phyloP scores from a whole-genome alignment of 306 rosid species.

The Oxytropis ochrocephala region DNA sequence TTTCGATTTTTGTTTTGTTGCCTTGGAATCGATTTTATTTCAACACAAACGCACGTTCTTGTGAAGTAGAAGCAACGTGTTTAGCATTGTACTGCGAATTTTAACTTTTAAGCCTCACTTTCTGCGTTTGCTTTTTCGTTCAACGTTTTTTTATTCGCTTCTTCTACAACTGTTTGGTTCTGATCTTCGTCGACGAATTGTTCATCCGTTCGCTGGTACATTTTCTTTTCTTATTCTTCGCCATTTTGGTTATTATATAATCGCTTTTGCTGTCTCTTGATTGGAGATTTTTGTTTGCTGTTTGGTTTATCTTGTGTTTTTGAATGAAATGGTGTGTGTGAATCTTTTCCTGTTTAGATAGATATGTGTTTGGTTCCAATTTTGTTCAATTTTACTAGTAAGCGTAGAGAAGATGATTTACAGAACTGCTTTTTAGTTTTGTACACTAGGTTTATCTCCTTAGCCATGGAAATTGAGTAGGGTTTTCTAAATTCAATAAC shows the following conservation, averaged over 20 bases:
- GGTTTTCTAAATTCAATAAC: conserved; percentile 1
- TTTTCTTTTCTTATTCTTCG: not conserved
- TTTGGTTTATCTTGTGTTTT: not conserved
- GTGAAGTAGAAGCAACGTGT: conserved; percentile 48
- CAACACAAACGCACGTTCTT: not conserved
- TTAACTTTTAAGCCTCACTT: conserved; percentile 25
- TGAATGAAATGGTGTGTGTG: not conserved
- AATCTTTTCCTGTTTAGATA: not conserved
- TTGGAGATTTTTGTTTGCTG: not conserved
- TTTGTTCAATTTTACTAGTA: conserved; percentile 6
- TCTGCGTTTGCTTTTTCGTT: conserved; percentile 6
- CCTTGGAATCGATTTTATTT: conserved; percentile 19
- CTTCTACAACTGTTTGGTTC: conserved; percentile 1
- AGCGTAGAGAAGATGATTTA: conserved; percentile 7
- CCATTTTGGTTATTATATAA: not conserved
- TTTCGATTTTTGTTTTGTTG: conserved; percentile 19
- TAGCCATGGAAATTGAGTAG: not conserved
- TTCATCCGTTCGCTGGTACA: conserved; percentile 31
- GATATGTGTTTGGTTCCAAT: not conserved
- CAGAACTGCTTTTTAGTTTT: not conserved
- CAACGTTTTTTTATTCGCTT: conserved; percentile 13
- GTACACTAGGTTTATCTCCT: not conserved
- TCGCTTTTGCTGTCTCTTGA: not conserved
- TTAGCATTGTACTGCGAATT: conserved; percentile 31
- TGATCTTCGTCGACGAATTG: conserved; percentile 9